Percentiles rank a stretch among this genome's conserved stretches.
phyloP scores from a whole-genome alignment of 495 filamentous ascomycete genomes.

The Corynascus novoguineensis region DNA sequence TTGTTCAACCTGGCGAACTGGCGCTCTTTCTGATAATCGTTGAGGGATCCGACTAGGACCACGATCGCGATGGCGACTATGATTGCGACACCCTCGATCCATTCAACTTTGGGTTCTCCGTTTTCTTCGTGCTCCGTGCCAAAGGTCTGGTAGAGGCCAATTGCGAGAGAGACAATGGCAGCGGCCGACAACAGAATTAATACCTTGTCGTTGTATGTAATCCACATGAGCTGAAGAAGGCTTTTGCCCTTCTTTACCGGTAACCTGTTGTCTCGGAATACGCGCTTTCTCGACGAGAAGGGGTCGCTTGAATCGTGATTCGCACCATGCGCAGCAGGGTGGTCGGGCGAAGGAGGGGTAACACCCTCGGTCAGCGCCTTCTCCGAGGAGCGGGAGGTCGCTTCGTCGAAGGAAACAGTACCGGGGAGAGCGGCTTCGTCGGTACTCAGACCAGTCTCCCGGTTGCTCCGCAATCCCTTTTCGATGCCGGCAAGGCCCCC shows the following conservation, averaged over 20 bases:
- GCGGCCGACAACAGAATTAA: constrained; percentile 68
- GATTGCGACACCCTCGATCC: constrained; percentile 78
- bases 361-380: constrained; percentile 32
- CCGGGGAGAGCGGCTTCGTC: constrained; percentile 59
- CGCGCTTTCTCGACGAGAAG: constrained; percentile 62
- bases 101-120: constrained; percentile 53
- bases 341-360: constrained; percentile 12
- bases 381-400: constrained; percentile 32
- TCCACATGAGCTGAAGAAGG: constrained; percentile 72
- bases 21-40: constrained; percentile 73
- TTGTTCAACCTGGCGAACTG: constrained; percentile 76
- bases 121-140: constrained; percentile 36
- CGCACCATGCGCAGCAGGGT: constrained; percentile 6
- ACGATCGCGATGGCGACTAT: constrained; percentile 72
- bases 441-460: constrained; percentile 57
- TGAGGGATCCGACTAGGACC: constrained; percentile 65
- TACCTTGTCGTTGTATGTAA: constrained; percentile 82
- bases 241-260: constrained; percentile 69
- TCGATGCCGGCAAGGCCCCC: constrained; percentile 65
- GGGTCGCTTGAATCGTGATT: constrained; percentile 21
- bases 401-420: constrained; percentile 56
- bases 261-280: constrained; percentile 66
- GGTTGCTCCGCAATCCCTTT: constrained; percentile 60
- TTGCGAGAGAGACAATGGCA: constrained; percentile 64
- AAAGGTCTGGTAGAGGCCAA: constrained; percentile 66